These are phyloP conservation scores for Talaromyces adpressus DNA, from an alignment of 495 filamentous ascomycete genomes.

Conservation along the genomic window DNA sequence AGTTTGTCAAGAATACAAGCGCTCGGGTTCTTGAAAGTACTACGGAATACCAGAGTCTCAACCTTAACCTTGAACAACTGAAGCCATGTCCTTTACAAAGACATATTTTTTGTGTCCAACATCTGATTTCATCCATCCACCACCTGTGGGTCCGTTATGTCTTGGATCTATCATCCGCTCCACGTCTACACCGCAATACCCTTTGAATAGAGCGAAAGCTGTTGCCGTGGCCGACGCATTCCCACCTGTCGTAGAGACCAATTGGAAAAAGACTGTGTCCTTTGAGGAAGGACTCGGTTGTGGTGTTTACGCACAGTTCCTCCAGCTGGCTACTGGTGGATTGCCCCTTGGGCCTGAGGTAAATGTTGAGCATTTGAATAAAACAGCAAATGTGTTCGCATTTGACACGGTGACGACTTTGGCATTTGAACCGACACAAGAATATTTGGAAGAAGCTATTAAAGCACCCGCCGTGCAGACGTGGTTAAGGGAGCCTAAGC, in stretches of 20 bases:
- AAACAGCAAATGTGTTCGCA: conserved; percentile 15
- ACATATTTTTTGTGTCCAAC: conserved; percentile 22
- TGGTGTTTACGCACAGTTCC: conserved; percentile 26
- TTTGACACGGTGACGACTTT: conserved; percentile 22
- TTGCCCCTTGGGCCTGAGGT: too few relatives aligned
- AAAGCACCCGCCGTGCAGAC: conserved; percentile 22
- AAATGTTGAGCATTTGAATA: conserved; percentile 14
- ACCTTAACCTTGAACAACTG: too few relatives aligned
- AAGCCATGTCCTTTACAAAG: conserved; percentile 17
- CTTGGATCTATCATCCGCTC: conserved; percentile 28
- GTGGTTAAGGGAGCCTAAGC: conserved; percentile 21
- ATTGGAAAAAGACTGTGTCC: conserved; percentile 24
- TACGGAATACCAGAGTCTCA: too few relatives aligned
- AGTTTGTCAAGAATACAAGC: too few relatives aligned
- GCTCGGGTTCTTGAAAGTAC: too few relatives aligned
- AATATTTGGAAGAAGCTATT: conserved; percentile 21
- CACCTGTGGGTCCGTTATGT: conserved; percentile 22
- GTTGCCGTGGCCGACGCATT: conserved; percentile 18
- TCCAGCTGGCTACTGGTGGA: conserved; percentile 22
- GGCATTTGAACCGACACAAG: conserved; percentile 19
- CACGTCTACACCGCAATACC: conserved; percentile 23
- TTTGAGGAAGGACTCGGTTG: conserved; percentile 15
- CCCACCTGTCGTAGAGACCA: conserved; percentile 22
- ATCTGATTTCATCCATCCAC: conserved; percentile 25
- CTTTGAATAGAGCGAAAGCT: conserved; percentile 16